Evolutionary conservation across 495 filamentous ascomycete genomes (phyloP), one percentile per base, ranked within the genome.

Genomic region (Penicillium diatomitis): DNA sequence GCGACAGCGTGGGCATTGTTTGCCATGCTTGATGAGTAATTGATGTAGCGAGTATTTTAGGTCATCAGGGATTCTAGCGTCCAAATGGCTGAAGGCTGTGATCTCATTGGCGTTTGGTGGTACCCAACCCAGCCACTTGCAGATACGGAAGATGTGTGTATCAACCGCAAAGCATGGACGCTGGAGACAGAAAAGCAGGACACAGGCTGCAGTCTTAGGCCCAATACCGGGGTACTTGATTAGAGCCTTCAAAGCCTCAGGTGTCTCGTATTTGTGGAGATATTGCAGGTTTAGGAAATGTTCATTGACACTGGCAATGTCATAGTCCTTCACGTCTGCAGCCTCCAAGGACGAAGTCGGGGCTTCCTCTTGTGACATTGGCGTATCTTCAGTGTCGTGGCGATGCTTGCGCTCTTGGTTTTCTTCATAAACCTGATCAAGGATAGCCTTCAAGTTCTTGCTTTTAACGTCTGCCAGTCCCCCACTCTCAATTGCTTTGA

Each of bases 21-120:
- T 85, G 2, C 92, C 92, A 66, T 98, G 92, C 3, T 76, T 76
- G 45, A 96, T 91, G 38, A 98, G 80, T 0, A 96, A 72, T 53
- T 89, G 80, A 63, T 98, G 92, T 4, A 97, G 77, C 3, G 83
- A 73, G 54, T 96, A 97, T 64, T 97, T 98, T 27, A 94, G 67
- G 38, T 88, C 77, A 57, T 95, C 80, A 0, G 91, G 91, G 32
- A 96, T 81, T 5, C 77, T 75, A 11, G 86, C 80, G 36, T 98
- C 90, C 32, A 84, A 77, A 60, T 98, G 92, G 20, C 75, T 75
- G 63, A 87, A 96, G 0, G 86, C 82, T 10, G 81, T 80, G 41
- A 90, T 77, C 28, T 83, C 73, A 8, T 70, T 84, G 12, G 78
- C 80, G 6, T 52, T 50, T 0, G 57, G 47, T 0, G 84, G 84